These are phyloP conservation scores for Melampsora larici-populina DNA, from an alignment of 1,284 basidiomycete species.

Conservation along the genomic window DNA sequence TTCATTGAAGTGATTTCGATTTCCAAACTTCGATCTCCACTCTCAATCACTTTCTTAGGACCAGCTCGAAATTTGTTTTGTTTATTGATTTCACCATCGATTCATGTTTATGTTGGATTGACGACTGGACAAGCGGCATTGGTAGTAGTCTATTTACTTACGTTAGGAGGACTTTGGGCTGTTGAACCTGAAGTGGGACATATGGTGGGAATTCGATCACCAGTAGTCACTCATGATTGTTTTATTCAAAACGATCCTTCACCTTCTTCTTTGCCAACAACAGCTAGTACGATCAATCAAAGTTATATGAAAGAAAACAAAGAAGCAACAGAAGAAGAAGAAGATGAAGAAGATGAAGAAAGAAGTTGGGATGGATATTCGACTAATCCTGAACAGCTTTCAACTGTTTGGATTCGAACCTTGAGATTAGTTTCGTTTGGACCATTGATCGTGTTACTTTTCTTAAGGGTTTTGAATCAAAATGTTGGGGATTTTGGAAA, in stretches of 20 bases:
- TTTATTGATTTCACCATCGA: not conserved
- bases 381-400: too few species aligned
- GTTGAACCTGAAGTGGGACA: not conserved
- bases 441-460: constrained; percentile 54
- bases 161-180: not conserved
- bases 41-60: constrained; percentile 1
- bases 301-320: too few species aligned
- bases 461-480: constrained; percentile 56
- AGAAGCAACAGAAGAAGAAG: too few species aligned
- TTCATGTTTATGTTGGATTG: not conserved
- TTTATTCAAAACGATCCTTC: too few species aligned
- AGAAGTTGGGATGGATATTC: too few species aligned
- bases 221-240: too few species aligned
- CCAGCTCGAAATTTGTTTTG: constrained; percentile 23
- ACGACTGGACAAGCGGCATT: not conserved
- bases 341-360: too few species aligned
- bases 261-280: too few species aligned
- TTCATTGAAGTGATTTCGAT: constrained; percentile 76
- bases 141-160: not conserved
- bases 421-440: constrained; percentile 47
- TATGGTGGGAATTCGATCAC: too few species aligned
- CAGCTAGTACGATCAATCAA: too few species aligned
- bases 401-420: not conserved
- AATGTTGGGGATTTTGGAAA: not conserved
- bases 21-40: constrained; percentile 33